A percentile compares a stretch with the other conserved stretches of the same genome.
Conservation (phyloP, 2,329 filamentous ascomycete species). For the Pseudocercospora musae region DNA sequence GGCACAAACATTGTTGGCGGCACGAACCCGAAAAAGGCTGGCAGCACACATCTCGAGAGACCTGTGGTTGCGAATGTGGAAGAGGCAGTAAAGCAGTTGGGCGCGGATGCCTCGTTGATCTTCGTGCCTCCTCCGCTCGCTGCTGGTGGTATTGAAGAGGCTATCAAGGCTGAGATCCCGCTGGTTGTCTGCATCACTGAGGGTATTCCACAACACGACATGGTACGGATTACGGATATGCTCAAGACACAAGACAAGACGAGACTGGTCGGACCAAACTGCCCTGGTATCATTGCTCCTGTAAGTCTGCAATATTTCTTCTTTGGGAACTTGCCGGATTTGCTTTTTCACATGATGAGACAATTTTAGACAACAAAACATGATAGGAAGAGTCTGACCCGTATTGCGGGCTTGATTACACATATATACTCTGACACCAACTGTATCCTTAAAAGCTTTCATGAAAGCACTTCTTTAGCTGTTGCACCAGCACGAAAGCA, state of each 20-base stretch:
- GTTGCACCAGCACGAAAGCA: neutral
- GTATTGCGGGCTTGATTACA: constrained; percentile 33
- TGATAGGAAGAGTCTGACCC: constrained; percentile 41
- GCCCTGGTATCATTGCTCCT: constrained; percentile 90
- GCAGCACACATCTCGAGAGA: constrained; percentile 79
- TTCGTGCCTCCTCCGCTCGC: constrained; percentile 96
- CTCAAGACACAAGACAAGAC: constrained; percentile 98
- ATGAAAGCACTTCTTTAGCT: neutral
- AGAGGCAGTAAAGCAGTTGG: constrained; percentile 85
- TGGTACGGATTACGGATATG: constrained; percentile 98
- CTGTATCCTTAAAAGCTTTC: constrained; percentile 7
- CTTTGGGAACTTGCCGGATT: constrained; percentile 2
- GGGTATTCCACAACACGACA: constrained; percentile 97
- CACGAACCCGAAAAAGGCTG: constrained; percentile 99
- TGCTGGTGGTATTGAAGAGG: constrained; percentile 94
- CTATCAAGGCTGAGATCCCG: constrained; percentile 85
- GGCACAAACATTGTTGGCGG: constrained; percentile 97
- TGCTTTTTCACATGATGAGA: constrained; percentile 21
- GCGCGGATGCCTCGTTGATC: constrained; percentile 87
- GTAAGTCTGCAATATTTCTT: constrained; percentile 40
- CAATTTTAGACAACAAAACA: constrained; percentile 29
- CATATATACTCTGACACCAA: constrained; percentile 19
- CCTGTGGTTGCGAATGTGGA: constrained; percentile 89
- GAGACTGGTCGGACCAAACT: constrained; percentile 94
- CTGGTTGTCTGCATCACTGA: constrained; percentile 97